A percentile compares a stretch with the other conserved stretches of the same genome.
These are phyloP conservation scores for Quercus bicolor DNA, from an alignment of 306 rosid species.

Conservation along the genomic window DNA sequence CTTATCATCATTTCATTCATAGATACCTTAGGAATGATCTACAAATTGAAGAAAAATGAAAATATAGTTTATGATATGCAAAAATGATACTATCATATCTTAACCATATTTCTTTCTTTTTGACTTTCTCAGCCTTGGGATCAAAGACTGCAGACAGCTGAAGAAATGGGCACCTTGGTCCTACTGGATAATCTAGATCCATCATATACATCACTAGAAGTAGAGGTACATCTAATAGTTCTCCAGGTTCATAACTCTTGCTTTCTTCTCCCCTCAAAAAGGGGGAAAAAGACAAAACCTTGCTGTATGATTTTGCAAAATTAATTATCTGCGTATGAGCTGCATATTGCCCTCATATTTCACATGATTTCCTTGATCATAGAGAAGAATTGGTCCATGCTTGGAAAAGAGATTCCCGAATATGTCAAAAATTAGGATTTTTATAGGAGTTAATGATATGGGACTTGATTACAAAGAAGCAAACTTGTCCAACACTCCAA, in stretches of 20 bases:
- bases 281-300: no score
- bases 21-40: no score
- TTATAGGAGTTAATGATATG: no score
- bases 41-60: no score
- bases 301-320: neutral
- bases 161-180: slow-evolving; percentile 39
- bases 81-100: neutral
- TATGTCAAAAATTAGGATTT: no score
- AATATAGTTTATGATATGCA: neutral
- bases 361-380: neutral
- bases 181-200: slow-evolving; percentile 60
- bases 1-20: neutral
- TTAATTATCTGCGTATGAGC: neutral
- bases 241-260: neutral
- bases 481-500: no score
- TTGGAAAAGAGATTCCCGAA: no score
- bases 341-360: no score
- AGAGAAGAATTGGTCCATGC: neutral
- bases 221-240: slow-evolving; percentile 38
- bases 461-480: no score
- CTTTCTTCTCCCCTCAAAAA: neutral
- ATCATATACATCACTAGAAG: slow-evolving; percentile 43
- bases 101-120: neutral
- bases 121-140: slow-evolving; percentile 45
- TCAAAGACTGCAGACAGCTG: slow-evolving; percentile 43